These are phyloP conservation scores for Sedum album DNA, from an alignment of 164 flowering plant genomes.

Conservation along the genomic window DNA sequence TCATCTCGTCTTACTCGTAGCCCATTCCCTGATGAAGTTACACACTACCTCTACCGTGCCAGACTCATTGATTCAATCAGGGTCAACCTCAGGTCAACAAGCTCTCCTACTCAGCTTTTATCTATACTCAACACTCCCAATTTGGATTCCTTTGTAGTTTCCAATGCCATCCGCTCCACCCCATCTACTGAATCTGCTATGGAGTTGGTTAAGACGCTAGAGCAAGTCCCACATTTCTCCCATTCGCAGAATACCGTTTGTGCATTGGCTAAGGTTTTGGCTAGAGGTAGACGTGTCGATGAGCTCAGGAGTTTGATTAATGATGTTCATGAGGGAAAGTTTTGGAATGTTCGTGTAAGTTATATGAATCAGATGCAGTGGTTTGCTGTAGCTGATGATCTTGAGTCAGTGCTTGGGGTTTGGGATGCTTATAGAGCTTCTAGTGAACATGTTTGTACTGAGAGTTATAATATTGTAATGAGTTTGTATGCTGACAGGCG, in stretches of 20 bases:
- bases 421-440: conserved; percentile 44
- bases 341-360: conserved; percentile 33
- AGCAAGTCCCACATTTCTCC: conserved; percentile 31
- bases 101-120: conserved; percentile 20
- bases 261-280: conserved; percentile 61
- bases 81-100: conserved; percentile 43
- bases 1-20: conserved; percentile 23
- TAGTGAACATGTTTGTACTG: conserved; percentile 43
- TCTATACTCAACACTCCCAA: conserved; percentile 30
- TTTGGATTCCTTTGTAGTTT: conserved; percentile 66
- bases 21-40: conserved; percentile 32
- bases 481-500: conserved; percentile 38
- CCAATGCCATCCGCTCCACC: conserved; percentile 62
- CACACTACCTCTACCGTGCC: conserved; percentile 63
- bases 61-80: conserved; percentile 67
- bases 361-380: conserved; percentile 67
- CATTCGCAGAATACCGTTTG: conserved; percentile 43
- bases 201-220: conserved; percentile 37
- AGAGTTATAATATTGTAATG: conserved; percentile 72
- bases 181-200: conserved; percentile 73
- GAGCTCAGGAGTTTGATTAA: conserved; percentile 47
- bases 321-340: conserved; percentile 42
- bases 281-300: conserved; percentile 29
- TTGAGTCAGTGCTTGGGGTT: conserved; percentile 35
- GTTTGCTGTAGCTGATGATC: conserved; percentile 49